A percentile compares a stretch with the other conserved stretches of the same genome.
Evolutionary conservation across 371 early-diverging fungal genomes (phyloP).

Genomic region (Mucor lusitanicus): DNA sequence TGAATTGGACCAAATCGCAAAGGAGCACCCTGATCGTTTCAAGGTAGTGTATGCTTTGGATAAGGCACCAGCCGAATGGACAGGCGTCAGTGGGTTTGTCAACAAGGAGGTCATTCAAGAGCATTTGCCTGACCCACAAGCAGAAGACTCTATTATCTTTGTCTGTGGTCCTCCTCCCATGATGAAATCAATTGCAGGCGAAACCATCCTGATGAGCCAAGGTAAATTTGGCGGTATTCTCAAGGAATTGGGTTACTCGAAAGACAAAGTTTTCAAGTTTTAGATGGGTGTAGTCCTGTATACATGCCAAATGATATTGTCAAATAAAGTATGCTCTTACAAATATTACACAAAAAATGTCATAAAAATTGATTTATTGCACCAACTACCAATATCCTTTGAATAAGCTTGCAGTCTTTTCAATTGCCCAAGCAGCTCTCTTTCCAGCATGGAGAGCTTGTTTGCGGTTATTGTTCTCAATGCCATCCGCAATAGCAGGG

Average conservation of each 20-base stretch:
- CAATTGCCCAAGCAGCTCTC: conserved; percentile 27
- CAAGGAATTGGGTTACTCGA: conserved; percentile 80
- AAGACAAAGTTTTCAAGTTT: conserved; percentile 88
- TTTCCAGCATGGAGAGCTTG: conserved; percentile 28
- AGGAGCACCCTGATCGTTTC: conserved; percentile 76
- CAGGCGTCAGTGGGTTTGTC: conserved; percentile 75
- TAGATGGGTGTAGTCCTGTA: too few relatives aligned
- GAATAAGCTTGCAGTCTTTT: not conserved
- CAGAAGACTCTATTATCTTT: conserved; percentile 66
- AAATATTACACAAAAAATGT: not conserved
- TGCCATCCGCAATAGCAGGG: conserved; percentile 54
- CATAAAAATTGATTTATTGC: not conserved
- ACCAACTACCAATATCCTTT: not conserved
- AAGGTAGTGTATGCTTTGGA: conserved; percentile 82
- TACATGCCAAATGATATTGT: too few relatives aligned
- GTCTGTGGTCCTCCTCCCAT: conserved; percentile 92
- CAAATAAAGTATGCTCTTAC: not conserved
- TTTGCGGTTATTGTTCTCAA: conserved; percentile 32
- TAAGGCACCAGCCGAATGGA: conserved; percentile 66
- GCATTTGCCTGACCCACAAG: conserved; percentile 61
- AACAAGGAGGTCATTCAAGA: conserved; percentile 67
- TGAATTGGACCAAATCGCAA: conserved; percentile 72
- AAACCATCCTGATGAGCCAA: conserved; percentile 82
- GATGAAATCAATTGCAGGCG: conserved; percentile 79
- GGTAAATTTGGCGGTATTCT: conserved; percentile 84